Evolutionary conservation across 495 filamentous ascomycete species (phyloP).

Genomic region (Trichocladium uniseriatum): DNA sequence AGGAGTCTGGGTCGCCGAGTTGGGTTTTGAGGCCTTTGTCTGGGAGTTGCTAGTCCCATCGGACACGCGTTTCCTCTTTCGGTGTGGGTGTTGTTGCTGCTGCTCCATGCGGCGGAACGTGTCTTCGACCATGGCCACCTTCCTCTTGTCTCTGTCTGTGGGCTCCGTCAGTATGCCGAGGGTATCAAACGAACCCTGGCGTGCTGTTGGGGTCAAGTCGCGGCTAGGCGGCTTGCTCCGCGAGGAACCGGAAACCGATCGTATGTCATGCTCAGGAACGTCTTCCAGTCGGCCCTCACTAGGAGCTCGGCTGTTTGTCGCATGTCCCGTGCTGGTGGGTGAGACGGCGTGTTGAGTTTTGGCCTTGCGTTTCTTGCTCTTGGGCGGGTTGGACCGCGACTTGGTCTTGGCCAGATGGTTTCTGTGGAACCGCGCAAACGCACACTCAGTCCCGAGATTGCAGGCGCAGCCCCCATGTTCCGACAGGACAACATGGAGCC

Average conservation of each 20-base stretch:
- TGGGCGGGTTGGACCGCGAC: conserved; percentile 43
- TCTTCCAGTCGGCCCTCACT: conserved; percentile 60
- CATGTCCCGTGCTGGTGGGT: conserved; percentile 57
- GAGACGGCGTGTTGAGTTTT: conserved; percentile 48
- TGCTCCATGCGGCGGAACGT: conserved; percentile 58
- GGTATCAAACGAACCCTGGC: conserved; percentile 43
- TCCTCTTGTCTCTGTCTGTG: conserved; percentile 79
- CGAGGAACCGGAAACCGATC: conserved; percentile 65
- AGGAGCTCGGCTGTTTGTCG: conserved; percentile 67
- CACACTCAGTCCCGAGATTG: conserved; percentile 51
- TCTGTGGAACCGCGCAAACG: conserved; percentile 65
- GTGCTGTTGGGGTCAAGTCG: conserved; percentile 62
- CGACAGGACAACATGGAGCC: conserved; percentile 64
- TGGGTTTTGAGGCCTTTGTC: conserved; percentile 30
- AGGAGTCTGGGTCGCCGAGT: conserved; percentile 26
- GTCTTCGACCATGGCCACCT: conserved; percentile 76
- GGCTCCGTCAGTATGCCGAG: conserved; percentile 51
- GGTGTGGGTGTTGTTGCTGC: conserved; percentile 32
- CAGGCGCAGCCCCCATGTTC: conserved; percentile 89
- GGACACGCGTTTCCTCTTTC: conserved; percentile 53
- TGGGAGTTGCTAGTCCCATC: conserved; percentile 41
- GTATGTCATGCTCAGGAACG: conserved; percentile 45
- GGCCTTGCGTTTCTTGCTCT: conserved; percentile 49
- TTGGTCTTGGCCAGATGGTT: conserved; percentile 46
- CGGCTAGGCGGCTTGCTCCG: conserved; percentile 71